Conservation (phyloP, 2,329 filamentous ascomycete species). For the Penicillium hordei region DNA sequence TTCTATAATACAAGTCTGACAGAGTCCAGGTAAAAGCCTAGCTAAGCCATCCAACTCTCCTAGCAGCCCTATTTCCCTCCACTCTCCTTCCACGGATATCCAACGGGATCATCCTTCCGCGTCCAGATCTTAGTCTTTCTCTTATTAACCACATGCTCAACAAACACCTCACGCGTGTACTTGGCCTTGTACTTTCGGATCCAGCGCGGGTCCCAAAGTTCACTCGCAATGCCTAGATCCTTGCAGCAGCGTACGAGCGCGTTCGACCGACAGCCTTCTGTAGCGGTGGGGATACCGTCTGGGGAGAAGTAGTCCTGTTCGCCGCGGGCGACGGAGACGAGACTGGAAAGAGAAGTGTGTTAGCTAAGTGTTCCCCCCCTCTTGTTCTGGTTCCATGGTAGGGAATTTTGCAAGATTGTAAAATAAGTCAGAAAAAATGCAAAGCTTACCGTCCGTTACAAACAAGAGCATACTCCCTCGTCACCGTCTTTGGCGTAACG, state of each 20-base stretch:
- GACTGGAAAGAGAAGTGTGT: constrained; percentile 51
- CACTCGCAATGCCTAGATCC: constrained; percentile 88
- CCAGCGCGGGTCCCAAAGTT: constrained; percentile 94
- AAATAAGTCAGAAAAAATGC: background rate
- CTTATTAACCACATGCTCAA: constrained; percentile 82
- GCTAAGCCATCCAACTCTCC: background rate
- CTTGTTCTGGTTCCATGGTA: background rate
- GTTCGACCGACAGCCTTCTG: constrained; percentile 96
- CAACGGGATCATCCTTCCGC: constrained; percentile 75
- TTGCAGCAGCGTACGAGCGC: constrained; percentile 98
- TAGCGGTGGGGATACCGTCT: constrained; percentile 88
- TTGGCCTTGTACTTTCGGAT: constrained; percentile 78
- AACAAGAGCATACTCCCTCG: constrained; percentile 89
- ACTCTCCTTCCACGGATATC: constrained; percentile 61
- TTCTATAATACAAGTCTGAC: constrained; percentile 3
- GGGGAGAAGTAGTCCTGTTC: constrained; percentile 92
- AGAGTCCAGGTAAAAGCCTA: background rate
- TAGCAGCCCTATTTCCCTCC: constrained; percentile 21
- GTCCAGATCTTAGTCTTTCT: constrained; percentile 86
- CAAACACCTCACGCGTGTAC: constrained; percentile 77
- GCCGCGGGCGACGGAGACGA: constrained; percentile 87
- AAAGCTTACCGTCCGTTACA: constrained; percentile 72
- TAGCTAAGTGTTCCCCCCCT: background rate
- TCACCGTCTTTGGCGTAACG: constrained; percentile 76
- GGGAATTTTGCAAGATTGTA: background rate